Percentiles rank a stretch among this genome's conserved stretches.
Conservation (phyloP, 129 eudicot species). For the Lactuca sativa region DNA sequence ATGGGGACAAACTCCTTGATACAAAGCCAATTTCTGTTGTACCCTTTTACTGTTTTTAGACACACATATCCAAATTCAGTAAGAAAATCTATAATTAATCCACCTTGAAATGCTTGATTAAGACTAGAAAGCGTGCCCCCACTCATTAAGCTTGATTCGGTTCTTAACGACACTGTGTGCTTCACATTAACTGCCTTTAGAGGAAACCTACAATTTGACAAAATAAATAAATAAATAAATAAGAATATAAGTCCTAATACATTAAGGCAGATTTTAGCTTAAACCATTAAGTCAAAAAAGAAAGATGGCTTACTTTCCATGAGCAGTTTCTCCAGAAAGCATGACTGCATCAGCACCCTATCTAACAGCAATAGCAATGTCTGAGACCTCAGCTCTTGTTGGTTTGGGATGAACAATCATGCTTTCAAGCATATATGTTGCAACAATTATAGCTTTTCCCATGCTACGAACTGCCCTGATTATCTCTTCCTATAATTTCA, state of each 20-base stretch:
- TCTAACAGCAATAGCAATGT: conserved; percentile 93
- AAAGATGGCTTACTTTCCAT: conserved; percentile 69
- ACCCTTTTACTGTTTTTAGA: conserved; percentile 69
- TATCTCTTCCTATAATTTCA: conserved; percentile 74
- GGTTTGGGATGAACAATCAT: conserved; percentile 99
- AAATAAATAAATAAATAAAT: not conserved
- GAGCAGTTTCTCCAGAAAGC: conserved; percentile 99
- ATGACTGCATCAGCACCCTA: conserved; percentile 98
- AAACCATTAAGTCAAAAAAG: no score
- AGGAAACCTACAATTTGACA: conserved; percentile 62
- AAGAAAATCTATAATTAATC: conserved; percentile 10
- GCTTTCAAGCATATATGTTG: conserved; percentile 97
- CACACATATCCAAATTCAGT: conserved; percentile 2
- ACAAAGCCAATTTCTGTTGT: conserved; percentile 90
- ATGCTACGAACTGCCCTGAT: conserved; percentile 83
- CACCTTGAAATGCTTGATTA: conserved; percentile 82
- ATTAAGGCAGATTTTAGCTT: no score
- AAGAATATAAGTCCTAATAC: no score
- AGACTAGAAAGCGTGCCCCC: conserved; percentile 65
- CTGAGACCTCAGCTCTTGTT: conserved; percentile 96
- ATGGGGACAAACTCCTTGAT: conserved; percentile 96
- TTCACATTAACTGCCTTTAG: conserved; percentile 93
- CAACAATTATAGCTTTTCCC: conserved; percentile 96
- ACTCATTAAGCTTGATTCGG: conserved; percentile 78
- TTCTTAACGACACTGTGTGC: conserved; percentile 91